These are phyloP conservation scores for Nicotiana rustica DNA, from an alignment of 305 asterid genomes.

Conservation along the genomic window DNA sequence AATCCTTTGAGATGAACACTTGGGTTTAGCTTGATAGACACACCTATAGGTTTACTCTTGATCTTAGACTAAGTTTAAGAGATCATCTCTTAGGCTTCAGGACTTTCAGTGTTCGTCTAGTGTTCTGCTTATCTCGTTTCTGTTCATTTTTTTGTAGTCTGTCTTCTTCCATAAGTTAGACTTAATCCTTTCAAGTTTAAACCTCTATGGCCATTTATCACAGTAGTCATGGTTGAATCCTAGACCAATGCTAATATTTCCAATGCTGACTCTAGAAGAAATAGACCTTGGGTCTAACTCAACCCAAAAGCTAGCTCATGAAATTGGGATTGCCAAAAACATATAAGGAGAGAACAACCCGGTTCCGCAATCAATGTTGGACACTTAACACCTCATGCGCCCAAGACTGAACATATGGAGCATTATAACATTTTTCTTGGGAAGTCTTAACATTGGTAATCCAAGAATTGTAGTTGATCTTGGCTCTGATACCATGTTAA, in stretches of 20 bases:
- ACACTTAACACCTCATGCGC: too few species aligned
- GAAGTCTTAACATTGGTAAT: too few species aligned
- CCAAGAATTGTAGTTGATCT: too few species aligned
- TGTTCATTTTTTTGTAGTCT: neutral
- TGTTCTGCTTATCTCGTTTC: neutral
- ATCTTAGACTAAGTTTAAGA: neutral
- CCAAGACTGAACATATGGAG: too few species aligned
- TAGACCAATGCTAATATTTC: neutral
- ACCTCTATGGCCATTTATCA: neutral
- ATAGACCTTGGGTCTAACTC: too few species aligned
- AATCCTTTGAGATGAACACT: neutral
- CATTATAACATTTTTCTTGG: too few species aligned
- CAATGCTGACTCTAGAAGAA: neutral
- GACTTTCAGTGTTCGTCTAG: neutral
- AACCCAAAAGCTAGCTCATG: too few species aligned
- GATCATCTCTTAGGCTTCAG: neutral
- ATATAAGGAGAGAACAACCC: too few species aligned
- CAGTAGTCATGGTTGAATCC: neutral
- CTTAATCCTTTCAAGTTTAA: neutral
- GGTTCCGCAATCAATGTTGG: too few species aligned
- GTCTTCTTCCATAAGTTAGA: neutral
- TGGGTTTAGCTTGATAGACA: neutral
- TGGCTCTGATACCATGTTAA: too few species aligned
- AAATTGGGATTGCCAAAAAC: too few species aligned
- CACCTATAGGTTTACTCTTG: neutral